These are phyloP conservation scores for Castanea crenata DNA, from an alignment of 306 rosid genomes.

Conservation along the genomic window DNA sequence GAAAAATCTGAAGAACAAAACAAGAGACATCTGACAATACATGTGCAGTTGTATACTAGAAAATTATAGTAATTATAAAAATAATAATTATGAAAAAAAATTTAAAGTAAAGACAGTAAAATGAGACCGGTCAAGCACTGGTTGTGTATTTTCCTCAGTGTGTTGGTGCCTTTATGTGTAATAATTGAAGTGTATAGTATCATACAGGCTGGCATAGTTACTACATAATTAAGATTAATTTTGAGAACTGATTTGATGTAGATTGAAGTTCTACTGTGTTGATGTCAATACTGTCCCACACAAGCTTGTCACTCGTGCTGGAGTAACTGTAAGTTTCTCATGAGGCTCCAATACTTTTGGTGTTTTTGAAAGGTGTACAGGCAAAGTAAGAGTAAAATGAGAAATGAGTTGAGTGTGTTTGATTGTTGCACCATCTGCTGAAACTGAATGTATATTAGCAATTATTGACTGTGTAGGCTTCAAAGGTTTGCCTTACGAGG, in stretches of 20 bases:
- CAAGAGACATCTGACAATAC: neutral
- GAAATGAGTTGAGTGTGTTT: neutral
- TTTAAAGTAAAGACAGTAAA: neutral
- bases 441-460: neutral
- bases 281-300: conserved; percentile 77
- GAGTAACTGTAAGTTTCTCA: conserved; percentile 75
- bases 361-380: neutral
- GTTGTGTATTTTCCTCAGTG: neutral
- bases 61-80: neutral
- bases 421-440: neutral
- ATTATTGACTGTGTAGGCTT: neutral
- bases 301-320: conserved; percentile 78
- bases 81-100: neutral
- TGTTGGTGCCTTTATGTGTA: neutral
- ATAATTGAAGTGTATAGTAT: neutral
- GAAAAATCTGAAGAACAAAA: neutral
- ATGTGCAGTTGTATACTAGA: neutral
- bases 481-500: neutral
- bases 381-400: no score
- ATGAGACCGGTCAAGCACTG: neutral
- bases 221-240: conserved; percentile 13
- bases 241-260: conserved; percentile 33
- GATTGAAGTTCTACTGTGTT: conserved; percentile 67
- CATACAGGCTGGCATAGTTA: conserved; percentile 2
- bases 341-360: neutral